These are phyloP conservation scores for Fusarium brevicatenulatum DNA, from an alignment of 2,329 filamentous ascomycete genomes.

Conservation along the genomic window DNA sequence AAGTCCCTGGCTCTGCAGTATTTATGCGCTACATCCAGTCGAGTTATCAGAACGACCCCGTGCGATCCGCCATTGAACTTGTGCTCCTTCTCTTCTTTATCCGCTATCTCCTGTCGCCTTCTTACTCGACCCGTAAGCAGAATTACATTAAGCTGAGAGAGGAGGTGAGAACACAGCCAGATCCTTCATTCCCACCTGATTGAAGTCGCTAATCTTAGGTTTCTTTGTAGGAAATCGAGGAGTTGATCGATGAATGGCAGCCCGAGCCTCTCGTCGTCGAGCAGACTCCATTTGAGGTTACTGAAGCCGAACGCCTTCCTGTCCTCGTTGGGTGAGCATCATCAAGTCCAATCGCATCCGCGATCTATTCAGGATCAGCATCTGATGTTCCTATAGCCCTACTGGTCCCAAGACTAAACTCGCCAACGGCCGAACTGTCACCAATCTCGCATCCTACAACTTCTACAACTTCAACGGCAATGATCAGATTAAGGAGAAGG, in stretches of 20 bases:
- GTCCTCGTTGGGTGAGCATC: constrained; percentile 81
- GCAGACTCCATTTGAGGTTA: constrained; percentile 78
- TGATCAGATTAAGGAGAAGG: constrained; percentile 92
- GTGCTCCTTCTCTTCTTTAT: constrained; percentile 96
- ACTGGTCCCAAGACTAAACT: constrained; percentile 92
- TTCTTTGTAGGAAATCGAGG: constrained; percentile 81
- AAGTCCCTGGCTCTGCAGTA: constrained; percentile 92
- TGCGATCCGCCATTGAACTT: constrained; percentile 92
- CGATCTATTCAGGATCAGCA: not conserved
- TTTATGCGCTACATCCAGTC: constrained; percentile 95
- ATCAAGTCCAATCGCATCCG: not conserved
- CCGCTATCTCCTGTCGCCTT: constrained; percentile 88
- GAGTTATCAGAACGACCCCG: constrained; percentile 96
- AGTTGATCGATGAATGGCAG: constrained; percentile 94
- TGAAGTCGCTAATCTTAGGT: constrained; percentile 2
- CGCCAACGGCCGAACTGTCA: constrained; percentile 87
- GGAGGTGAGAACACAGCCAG: constrained; percentile 57
- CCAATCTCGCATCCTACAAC: constrained; percentile 94
- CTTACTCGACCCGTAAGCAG: constrained; percentile 90
- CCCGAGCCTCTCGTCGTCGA: constrained; percentile 88
- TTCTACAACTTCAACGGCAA: constrained; percentile 98
- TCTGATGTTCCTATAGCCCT: constrained; percentile 54
- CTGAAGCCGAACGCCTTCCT: constrained; percentile 84
- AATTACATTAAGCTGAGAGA: constrained; percentile 90
- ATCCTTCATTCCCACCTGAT: not conserved